phyloP scores from a whole-genome alignment of 495 filamentous ascomycete genomes.

The Trichoderma orchidacearum region DNA sequence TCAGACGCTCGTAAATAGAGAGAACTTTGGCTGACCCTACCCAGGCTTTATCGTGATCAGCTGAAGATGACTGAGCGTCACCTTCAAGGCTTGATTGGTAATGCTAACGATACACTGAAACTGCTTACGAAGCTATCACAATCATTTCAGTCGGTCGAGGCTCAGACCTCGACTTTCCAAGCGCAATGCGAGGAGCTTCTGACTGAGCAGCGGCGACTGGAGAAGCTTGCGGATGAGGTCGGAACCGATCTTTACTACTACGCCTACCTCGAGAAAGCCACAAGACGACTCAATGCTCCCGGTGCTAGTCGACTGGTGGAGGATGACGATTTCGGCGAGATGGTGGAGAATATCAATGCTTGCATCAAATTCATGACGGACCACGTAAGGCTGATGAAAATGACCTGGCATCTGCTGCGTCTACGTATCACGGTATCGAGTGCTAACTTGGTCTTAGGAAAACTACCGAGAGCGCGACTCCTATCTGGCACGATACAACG shows the following conservation, averaged over 20 bases:
- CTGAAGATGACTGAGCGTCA: slow-evolving; percentile 66
- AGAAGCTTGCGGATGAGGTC: slow-evolving; percentile 67
- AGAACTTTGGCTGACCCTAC: background rate
- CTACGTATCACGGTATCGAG: background rate
- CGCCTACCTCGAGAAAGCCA: slow-evolving; percentile 79
- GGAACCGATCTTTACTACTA: slow-evolving; percentile 83
- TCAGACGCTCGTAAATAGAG: background rate
- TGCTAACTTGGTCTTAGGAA: slow-evolving; percentile 33
- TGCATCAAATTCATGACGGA: slow-evolving; percentile 82
- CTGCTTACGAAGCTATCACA: slow-evolving; percentile 62
- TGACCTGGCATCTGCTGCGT: too few relatives aligned
- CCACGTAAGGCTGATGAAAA: slow-evolving; percentile 56
- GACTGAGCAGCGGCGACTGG: slow-evolving; percentile 61
- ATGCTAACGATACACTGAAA: slow-evolving; percentile 58
- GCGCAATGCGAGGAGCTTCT: slow-evolving; percentile 80
- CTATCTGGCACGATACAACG: slow-evolving; percentile 82
- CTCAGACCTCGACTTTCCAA: slow-evolving; percentile 81
- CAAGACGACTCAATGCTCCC: slow-evolving; percentile 79
- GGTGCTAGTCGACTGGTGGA: slow-evolving; percentile 74
- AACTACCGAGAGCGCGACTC: slow-evolving; percentile 73
- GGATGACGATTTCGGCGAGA: slow-evolving; percentile 68
- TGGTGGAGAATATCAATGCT: slow-evolving; percentile 69
- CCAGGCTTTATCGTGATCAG: slow-evolving; percentile 63
- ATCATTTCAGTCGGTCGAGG: slow-evolving; percentile 75
- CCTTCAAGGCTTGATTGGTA: slow-evolving; percentile 63